Base-by-base conservation (phyloP, 148 eudicot species). In the Diospyros lotus region DNA sequence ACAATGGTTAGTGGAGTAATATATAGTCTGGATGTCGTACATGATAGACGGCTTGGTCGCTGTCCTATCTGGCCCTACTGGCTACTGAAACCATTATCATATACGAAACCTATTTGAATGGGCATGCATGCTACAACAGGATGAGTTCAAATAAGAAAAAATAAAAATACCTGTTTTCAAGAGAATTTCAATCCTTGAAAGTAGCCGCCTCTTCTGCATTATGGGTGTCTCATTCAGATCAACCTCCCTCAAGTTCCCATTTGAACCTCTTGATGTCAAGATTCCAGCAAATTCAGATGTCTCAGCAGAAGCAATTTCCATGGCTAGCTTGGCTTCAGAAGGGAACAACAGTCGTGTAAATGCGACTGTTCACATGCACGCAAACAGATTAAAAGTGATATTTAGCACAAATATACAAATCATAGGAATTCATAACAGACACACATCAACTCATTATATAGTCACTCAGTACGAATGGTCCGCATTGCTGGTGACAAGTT, bases 241-340 rank as follows among this genome's bases (percentile, higher is more conserved):
- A 45, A 86, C 86, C 70, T 80, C 86, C 76, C 80, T 67, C 75
- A 86, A 63, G 75, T 75, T 77, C 59, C 85, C 87, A 73, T 71
- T 76, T 71, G 87, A 83, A 54, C 76, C 59, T 75, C 53, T 83
- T 18, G 84, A 84, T 54, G 71, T 69, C 66, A 77, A 52, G 41
- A 61, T 72, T 53, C 84, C 82, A 40, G 85, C 61, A 68, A 67
- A 80, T 61, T 73, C 82, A 40, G 80, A 75, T 46, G 85, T 77
- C 65, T 79, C 84, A 58, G 83, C 87, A 28, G 83, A 78, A 44
- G 89, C 87, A 72, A 83, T 77, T 1, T 86, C 82, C 87, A 83
- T 86, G 46, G 85, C 89, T 60, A 86, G 71, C 70, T 77, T 86
- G 17, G 89, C 89, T 83, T 83, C 89, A 38, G 75, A 64, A 46